A percentile compares a stretch with the other conserved stretches of the same genome.
Evolutionary conservation across 208 protist species (phyloP).

Genomic region (Porcisia hertigi): DNA sequence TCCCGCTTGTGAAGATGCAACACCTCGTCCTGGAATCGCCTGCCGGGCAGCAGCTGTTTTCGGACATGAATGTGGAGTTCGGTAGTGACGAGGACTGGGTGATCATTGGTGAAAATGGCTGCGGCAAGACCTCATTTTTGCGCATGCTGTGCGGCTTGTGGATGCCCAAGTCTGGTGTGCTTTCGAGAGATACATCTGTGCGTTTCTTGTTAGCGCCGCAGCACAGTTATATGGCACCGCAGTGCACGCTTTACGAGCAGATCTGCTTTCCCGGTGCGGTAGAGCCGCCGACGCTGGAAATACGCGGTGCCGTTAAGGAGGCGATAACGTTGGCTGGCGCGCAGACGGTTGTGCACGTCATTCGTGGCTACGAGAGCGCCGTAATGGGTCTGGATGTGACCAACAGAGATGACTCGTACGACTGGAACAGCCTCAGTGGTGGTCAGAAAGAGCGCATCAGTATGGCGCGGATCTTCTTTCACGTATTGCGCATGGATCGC

Average conservation of each 20-base stretch:
- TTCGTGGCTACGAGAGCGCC: slow-evolving; percentile 72
- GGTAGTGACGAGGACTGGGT: slow-evolving; percentile 77
- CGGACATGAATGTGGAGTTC: slow-evolving; percentile 58
- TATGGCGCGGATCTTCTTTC: slow-evolving; percentile 87
- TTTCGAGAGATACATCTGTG: slow-evolving; percentile 48
- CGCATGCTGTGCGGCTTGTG: slow-evolving; percentile 86
- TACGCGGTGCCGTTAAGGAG: slow-evolving; percentile 44
- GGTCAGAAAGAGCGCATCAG: slow-evolving; percentile 89
- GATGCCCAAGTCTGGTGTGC: slow-evolving; percentile 52
- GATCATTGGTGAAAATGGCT: slow-evolving; percentile 84
- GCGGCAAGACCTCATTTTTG: slow-evolving; percentile 85
- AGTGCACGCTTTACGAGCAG: slow-evolving; percentile 87
- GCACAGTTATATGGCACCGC: slow-evolving; percentile 81
- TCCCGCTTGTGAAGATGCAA: slow-evolving; percentile 57
- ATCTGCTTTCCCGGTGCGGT: slow-evolving; percentile 61
- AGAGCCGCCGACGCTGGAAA: slow-evolving; percentile 27
- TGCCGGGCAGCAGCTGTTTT: slow-evolving; percentile 59
- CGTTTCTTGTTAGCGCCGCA: slow-evolving; percentile 73
- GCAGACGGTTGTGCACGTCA: slow-evolving; percentile 69
- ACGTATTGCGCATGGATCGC: slow-evolving; percentile 67
- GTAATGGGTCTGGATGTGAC: slow-evolving; percentile 54
- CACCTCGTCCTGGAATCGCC: slow-evolving; percentile 61
- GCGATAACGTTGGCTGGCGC: slow-evolving; percentile 71
- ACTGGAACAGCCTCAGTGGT: slow-evolving; percentile 86
- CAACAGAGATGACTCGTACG: slow-evolving; percentile 63